Percentiles rank a stretch among this genome's conserved stretches.
phyloP scores from a whole-genome alignment of 2,329 filamentous ascomycete species.

The Remersonia thermophila region DNA sequence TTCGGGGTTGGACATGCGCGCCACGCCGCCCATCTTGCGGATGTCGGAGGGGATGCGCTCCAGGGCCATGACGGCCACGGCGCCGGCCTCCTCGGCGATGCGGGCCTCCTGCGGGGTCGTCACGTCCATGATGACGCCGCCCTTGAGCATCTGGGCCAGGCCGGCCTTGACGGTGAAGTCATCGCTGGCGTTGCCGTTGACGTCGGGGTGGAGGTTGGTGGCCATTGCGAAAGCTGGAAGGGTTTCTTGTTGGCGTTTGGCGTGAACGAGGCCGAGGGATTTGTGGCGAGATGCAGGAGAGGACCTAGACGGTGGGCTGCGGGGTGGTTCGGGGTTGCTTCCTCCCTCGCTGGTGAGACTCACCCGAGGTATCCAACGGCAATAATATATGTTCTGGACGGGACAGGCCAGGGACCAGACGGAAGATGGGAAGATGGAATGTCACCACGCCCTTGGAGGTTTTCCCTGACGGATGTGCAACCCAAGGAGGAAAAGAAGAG shows the following conservation, averaged over 20 bases:
- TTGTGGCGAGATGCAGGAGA: neutral
- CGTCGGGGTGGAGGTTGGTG: slow-evolving; percentile 9
- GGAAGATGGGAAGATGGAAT: too few species aligned
- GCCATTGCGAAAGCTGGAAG: slow-evolving; percentile 14
- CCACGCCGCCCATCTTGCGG: slow-evolving; percentile 79
- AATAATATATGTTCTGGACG: too few species aligned
- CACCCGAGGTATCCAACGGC: too few species aligned
- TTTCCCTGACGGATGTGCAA: too few species aligned
- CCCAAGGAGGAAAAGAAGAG: too few species aligned
- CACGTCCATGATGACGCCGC: slow-evolving; percentile 99
- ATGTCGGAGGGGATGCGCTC: slow-evolving; percentile 97
- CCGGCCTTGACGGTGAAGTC: slow-evolving; percentile 87
- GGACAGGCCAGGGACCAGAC: too few species aligned
- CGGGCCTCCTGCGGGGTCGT: slow-evolving; percentile 86
- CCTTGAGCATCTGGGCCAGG: slow-evolving; percentile 95
- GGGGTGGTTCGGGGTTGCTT: neutral
- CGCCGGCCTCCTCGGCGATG: slow-evolving; percentile 94
- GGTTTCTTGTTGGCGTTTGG: neutral
- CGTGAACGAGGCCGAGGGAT: neutral
- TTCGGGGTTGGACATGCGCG: slow-evolving; percentile 87
- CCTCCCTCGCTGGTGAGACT: too few species aligned
- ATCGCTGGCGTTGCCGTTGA: slow-evolving; percentile 10
- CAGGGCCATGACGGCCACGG: slow-evolving; percentile 94
- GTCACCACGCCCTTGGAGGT: too few species aligned
- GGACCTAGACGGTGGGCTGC: neutral